A percentile compares a stretch with the other conserved stretches of the same genome.
These are phyloP conservation scores for Sphaerostilbella broomeana DNA, from an alignment of 2,329 filamentous ascomycete genomes.

Conservation along the genomic window DNA sequence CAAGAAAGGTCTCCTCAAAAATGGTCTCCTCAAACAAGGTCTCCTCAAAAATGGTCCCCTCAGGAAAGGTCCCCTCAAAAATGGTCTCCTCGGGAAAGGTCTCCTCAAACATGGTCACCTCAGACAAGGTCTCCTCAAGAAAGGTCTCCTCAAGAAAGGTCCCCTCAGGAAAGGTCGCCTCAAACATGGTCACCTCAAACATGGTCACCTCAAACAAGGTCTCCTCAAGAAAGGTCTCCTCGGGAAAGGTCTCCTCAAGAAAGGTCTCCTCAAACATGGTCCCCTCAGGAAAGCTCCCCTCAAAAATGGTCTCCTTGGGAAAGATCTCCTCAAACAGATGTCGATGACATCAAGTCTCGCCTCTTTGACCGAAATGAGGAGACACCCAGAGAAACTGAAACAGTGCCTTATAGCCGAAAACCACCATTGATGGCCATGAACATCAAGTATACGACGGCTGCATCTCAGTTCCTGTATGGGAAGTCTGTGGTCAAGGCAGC, in stretches of 20 bases:
- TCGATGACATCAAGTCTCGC: neutral
- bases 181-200: no score
- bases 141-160: neutral
- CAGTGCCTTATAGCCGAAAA: slow-evolving; percentile 16
- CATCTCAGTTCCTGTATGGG: slow-evolving; percentile 89
- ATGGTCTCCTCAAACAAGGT: neutral
- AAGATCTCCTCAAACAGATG: neutral
- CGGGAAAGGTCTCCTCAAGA: neutral
- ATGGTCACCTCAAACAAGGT: neutral
- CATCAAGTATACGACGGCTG: slow-evolving; percentile 65
- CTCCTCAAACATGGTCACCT: no score
- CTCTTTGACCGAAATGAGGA: neutral
- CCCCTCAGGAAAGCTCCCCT: neutral
- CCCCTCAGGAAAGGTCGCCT: neutral
- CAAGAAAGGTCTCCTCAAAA: neutral
- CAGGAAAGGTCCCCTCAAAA: neutral
- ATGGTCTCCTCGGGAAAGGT: neutral
- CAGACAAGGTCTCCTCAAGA: neutral
- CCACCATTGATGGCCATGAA: slow-evolving; percentile 32
- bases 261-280: neutral
- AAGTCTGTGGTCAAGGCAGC: slow-evolving; percentile 74
- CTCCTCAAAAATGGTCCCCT: neutral
- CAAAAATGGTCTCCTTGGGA: neutral
- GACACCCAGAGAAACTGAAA: slow-evolving; percentile 8
- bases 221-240: neutral